Base-by-base conservation (phyloP, 1,284 basidiomycete genomes). In the Schizophyllum amplum region DNA sequence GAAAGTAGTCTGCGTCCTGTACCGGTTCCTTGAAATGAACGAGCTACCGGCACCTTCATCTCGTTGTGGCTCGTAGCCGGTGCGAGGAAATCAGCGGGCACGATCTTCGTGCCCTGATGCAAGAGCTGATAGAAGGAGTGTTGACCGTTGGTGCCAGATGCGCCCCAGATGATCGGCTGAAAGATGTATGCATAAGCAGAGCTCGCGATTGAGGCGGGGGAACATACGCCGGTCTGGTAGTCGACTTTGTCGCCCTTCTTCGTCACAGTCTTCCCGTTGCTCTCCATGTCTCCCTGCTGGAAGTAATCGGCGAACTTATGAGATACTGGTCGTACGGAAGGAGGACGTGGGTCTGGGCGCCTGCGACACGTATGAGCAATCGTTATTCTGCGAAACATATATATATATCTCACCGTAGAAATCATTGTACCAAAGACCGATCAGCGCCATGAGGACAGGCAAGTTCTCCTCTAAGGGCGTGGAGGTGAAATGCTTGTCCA, bases 261-360 rank as follows among this genome's bases (percentile, higher is more conserved):
- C 66, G 95, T 98, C 63, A 98, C 82, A 60, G 85, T 92, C 79
- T 99, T 99, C 61, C 96, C 96, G 73, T 99, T 98, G 22, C 94
- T 97, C 76, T 99, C 96, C 96, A 99, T 99, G 74, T 99, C 96
- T 51, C 95, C 95, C 78, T 99, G 96, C 74, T 99, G 96, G 91
- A 99, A 99, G 81, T 99, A 99, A 75, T 98, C 96, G 57, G 96
- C 96, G 69, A 99, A 99, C 74, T 97, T 97, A 83, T 97, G 92
- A 99, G 78, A 76, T 99, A 99, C 72, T 99, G 96, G 74, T 99
- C 97, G 69, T 99, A 99, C 4, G 96, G 95, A 27, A 99, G 80
- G 52, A 99, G 82, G 5, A 90, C 93, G 67, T 98, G 93, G 1
- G 96, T 98, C 76, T 98, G 94, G 47, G 95, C 79, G 62, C 90